Evolutionary conservation across 805 yeast species (phyloP).

Genomic region (Scheffersomyces coipomensis): DNA sequence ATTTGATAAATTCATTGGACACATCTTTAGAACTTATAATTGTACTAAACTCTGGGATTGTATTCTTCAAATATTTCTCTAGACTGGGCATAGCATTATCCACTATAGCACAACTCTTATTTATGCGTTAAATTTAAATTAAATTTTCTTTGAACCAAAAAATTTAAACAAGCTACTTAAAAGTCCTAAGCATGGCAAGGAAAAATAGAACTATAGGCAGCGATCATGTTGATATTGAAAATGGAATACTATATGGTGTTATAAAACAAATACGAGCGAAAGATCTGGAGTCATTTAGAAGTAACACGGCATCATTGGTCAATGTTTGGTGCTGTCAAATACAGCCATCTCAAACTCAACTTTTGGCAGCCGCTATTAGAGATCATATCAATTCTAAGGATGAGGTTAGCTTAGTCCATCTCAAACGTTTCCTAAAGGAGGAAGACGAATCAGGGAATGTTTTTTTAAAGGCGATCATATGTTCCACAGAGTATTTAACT

Average conservation of each 20-base stretch:
- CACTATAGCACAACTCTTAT: too few relatives aligned
- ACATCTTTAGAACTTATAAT: background rate
- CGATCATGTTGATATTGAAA: conserved; percentile 42
- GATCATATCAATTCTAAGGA: conserved; percentile 27
- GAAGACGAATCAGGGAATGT: conserved; percentile 1
- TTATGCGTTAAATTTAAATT: too few relatives aligned
- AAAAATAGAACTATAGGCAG: too few relatives aligned
- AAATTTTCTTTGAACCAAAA: too few relatives aligned
- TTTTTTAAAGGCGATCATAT: conserved; percentile 42
- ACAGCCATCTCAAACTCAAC: conserved; percentile 31
- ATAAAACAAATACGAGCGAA: conserved; percentile 44
- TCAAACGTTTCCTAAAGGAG: conserved; percentile 55
- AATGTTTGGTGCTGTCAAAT: conserved; percentile 51
- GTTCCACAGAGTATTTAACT: conserved; percentile 37
- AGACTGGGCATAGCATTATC: background rate
- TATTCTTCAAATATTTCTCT: background rate
- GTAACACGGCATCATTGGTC: conserved; percentile 24
- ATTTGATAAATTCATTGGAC: background rate
- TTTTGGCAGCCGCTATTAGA: conserved; percentile 22
- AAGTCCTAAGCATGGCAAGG: too few relatives aligned
- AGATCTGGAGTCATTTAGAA: conserved; percentile 11
- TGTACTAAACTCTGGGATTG: background rate
- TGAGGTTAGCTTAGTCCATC: conserved; percentile 30
- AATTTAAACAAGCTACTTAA: too few relatives aligned
- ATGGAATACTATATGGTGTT: conserved; percentile 43